These are phyloP conservation scores for Hanseniaspora clermontiae DNA, from an alignment of 805 yeast genomes.

Conservation along the genomic window DNA sequence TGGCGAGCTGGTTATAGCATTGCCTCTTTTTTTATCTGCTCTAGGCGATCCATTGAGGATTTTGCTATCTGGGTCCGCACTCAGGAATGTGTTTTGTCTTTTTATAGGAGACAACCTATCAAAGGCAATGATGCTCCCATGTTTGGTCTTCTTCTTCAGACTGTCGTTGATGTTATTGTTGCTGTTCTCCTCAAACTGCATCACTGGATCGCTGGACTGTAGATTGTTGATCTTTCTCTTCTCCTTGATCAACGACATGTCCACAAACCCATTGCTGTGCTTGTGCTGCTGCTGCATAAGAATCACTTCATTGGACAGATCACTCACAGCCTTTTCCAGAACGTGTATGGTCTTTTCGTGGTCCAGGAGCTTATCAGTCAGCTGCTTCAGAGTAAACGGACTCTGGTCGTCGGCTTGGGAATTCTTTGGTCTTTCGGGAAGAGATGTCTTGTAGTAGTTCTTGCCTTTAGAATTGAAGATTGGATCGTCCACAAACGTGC, in stretches of 20 bases:
- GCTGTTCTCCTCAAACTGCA: background rate
- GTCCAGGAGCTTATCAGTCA: background rate
- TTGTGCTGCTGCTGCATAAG: slow-evolving; percentile 3
- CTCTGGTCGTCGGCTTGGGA: background rate
- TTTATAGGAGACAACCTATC: slow-evolving; percentile 6
- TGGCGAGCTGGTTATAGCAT: slow-evolving; percentile 10
- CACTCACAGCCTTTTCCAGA: background rate
- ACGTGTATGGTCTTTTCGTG: background rate
- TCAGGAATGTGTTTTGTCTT: slow-evolving; percentile 1
- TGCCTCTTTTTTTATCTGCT: background rate
- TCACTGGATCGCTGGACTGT: slow-evolving; percentile 4
- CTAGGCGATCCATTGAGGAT: background rate
- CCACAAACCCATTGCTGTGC: background rate
- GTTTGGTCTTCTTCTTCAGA: background rate
- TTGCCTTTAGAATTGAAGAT: background rate
- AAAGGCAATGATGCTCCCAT: background rate
- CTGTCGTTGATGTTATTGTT: background rate
- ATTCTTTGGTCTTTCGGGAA: background rate
- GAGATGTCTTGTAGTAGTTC: background rate
- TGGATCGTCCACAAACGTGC: background rate
- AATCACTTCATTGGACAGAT: slow-evolving; percentile 1
- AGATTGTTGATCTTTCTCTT: slow-evolving; percentile 11
- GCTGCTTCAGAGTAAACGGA: background rate
- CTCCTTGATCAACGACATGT: slow-evolving; percentile 3
- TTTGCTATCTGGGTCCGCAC: background rate